Conservation (phyloP, 768 basidiomycete genomes). For the Exsudoporus frostii region DNA sequence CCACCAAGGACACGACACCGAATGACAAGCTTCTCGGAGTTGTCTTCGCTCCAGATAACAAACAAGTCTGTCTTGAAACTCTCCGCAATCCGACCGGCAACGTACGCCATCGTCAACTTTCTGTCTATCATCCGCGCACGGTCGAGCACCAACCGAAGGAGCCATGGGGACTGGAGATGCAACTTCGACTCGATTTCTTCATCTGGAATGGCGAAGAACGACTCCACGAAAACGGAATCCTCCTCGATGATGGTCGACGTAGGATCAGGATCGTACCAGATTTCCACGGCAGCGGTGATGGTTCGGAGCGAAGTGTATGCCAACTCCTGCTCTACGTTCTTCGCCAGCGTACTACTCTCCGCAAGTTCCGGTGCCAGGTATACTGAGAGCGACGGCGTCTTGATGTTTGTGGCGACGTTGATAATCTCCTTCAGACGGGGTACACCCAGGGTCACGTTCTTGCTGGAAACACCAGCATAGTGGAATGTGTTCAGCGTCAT, state of each 20-base stretch:
- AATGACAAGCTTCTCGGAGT: slow-evolving; percentile 94
- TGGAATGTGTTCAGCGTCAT: slow-evolving; percentile 99
- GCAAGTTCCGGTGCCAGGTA: slow-evolving; percentile 77
- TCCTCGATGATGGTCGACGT: slow-evolving; percentile 93
- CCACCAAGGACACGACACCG: slow-evolving; percentile 91
- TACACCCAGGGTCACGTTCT: slow-evolving; percentile 99
- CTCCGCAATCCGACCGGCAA: slow-evolving; percentile 89
- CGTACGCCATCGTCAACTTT: slow-evolving; percentile 91
- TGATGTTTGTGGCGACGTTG: slow-evolving; percentile 98
- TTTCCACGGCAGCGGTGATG: slow-evolving; percentile 92
- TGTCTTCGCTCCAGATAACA: slow-evolving; percentile 99
- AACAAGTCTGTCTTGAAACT: slow-evolving; percentile 95
- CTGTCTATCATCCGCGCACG: slow-evolving; percentile 98
- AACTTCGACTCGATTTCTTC: slow-evolving; percentile 91
- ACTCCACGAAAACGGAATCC: slow-evolving; percentile 92
- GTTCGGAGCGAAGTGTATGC: slow-evolving; percentile 93
- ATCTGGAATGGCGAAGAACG: slow-evolving; percentile 99
- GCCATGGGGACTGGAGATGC: slow-evolving; percentile 92
- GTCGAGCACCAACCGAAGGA: slow-evolving; percentile 94
- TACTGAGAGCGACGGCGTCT: slow-evolving; percentile 94
- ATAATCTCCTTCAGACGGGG: slow-evolving; percentile 99
- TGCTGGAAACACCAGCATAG: slow-evolving; percentile 99
- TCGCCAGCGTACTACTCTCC: slow-evolving; percentile 59
- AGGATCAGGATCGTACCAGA: slow-evolving; percentile 96
- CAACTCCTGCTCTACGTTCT: slow-evolving; percentile 89